phyloP scores from a whole-genome alignment of 169 alveolate species.

The Blepharisma undulans region DNA sequence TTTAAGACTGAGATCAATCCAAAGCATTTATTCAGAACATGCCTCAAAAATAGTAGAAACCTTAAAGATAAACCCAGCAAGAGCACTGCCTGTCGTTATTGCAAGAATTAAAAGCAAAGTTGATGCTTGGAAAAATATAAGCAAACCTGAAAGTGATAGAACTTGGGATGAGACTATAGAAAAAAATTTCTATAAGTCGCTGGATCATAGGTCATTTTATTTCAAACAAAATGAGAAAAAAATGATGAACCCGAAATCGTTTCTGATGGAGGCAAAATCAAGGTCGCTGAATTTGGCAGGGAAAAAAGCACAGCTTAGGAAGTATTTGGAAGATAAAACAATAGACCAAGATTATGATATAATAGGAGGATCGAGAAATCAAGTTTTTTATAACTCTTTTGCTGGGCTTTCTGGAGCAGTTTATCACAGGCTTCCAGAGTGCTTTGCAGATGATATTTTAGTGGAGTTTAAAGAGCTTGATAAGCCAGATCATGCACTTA shows the following conservation, averaged over 20 bases:
- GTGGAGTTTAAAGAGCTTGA: neutral
- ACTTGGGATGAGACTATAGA: slow-evolving; percentile 75
- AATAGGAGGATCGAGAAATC: slow-evolving; percentile 2
- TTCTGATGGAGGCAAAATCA: slow-evolving; percentile 40
- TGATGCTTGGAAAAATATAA: slow-evolving; percentile 64
- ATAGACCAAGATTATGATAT: neutral
- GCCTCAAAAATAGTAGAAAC: slow-evolving; percentile 68
- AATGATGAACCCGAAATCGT: slow-evolving; percentile 63
- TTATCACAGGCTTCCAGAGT: neutral
- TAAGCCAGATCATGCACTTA: neutral
- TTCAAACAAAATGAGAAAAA: slow-evolving; percentile 81
- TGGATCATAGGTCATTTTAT: slow-evolving; percentile 83
- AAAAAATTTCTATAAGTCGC: slow-evolving; percentile 76
- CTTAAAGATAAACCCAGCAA: slow-evolving; percentile 66
- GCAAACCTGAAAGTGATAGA: slow-evolving; percentile 62
- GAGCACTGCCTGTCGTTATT: slow-evolving; percentile 73
- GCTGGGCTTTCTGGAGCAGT: slow-evolving; percentile 30
- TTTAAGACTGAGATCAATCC: slow-evolving; percentile 65
- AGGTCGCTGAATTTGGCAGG: neutral
- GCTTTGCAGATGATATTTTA: slow-evolving; percentile 8
- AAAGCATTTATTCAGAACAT: slow-evolving; percentile 73
- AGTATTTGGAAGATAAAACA: neutral
- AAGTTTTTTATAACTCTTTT: slow-evolving; percentile 11
- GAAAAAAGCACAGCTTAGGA: neutral
- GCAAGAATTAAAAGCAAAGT: slow-evolving; percentile 68